Evolutionary conservation across 306 rosid genomes (phyloP), one percentile per base, ranked within the genome.

Genomic region (Rubus parviflorus): DNA sequence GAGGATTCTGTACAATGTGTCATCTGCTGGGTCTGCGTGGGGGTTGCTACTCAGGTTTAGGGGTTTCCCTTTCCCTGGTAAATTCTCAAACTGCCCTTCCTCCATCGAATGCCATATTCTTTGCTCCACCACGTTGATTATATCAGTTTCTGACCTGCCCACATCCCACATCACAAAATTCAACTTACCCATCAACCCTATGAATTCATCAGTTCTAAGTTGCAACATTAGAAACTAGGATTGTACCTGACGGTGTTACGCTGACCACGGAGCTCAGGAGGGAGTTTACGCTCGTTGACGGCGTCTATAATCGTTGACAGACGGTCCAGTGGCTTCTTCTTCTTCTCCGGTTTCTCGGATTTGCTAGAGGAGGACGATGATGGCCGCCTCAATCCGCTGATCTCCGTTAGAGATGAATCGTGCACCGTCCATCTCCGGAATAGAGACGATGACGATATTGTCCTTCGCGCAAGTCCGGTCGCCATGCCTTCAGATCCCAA

Each of bases 61-160:
- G 1, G 97, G 98, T 77, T 94, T 94, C 15, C 98, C 98, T 83
- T 94, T 91, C 48, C 98, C 98, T 0, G 98, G 89, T 77, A 94
- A 84, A 74, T 94, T 91, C 81, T 94, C 97, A 71, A 91, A 94
- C 10, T 91, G 87, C 17, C 98, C 98, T 72, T 90, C 97, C 82
- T 91, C 97, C 98, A 94, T 94, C 30, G 98, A 91, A 83, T 89
- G 97, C 96, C 97, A 94, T 77, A 94, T 94, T 81, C 96, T 87
- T 74, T 88, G 96, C 90, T 91, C 98, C 57, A 94, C 98, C 54
- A 94, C 88, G n/a, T 90, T 91, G 68, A 82, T 86, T 64, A 94
- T 77, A 52, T 94, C 97, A 40, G 94, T 94, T 69, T 94, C 98
- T 40, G 97, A 94, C 85, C 97, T 94, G 87, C 70, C 77, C 80